phyloP scores from a whole-genome alignment of 2,329 filamentous ascomycete genomes.

The Trichoderma sp. region DNA sequence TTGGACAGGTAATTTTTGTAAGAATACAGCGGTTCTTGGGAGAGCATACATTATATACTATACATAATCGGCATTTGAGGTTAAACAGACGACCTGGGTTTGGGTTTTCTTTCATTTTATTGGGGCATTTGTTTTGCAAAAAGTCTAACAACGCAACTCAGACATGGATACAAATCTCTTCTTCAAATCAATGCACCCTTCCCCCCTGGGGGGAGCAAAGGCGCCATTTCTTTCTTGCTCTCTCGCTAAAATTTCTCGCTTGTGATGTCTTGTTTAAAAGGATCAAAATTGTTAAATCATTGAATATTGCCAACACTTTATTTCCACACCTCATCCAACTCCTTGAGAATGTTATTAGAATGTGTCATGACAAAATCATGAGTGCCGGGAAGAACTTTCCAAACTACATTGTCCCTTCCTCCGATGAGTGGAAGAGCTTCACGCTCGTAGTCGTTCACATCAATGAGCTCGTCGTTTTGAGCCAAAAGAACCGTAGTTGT shows the following conservation, averaged over 20 bases:
- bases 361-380: conserved; percentile 65
- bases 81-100: background rate
- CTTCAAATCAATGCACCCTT: background rate
- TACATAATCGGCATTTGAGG: background rate
- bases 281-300: background rate
- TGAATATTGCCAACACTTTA: background rate
- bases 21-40: background rate
- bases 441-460: conserved; percentile 46
- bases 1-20: conserved; percentile 44
- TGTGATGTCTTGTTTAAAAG: background rate
- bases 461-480: conserved; percentile 50
- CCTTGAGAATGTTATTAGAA: conserved; percentile 41
- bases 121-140: background rate
- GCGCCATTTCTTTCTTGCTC: background rate
- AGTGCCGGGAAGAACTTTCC: conserved; percentile 51
- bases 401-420: conserved; percentile 47
- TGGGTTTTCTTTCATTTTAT: background rate
- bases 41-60: background rate
- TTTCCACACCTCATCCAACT: conserved; percentile 49
- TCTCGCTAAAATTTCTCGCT: background rate
- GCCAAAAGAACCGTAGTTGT: conserved; percentile 54
- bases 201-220: background rate
- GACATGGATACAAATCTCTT: background rate
- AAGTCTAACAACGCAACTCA: background rate
- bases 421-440: conserved; percentile 52